These are phyloP conservation scores for Fusarium miscanthi DNA, from an alignment of 2,329 filamentous ascomycete genomes.

Conservation along the genomic window DNA sequence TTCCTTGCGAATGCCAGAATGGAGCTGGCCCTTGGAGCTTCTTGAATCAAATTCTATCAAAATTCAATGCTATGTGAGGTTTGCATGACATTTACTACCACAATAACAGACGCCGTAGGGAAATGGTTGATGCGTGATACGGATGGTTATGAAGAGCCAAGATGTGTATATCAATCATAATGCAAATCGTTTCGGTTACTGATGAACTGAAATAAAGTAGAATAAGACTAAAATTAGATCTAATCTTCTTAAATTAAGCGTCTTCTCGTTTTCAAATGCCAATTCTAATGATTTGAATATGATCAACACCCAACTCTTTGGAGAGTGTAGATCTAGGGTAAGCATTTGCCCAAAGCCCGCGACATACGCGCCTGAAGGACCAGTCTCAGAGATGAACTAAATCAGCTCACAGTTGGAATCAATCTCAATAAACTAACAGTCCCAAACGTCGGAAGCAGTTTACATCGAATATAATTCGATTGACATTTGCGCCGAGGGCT, in stretches of 20 bases:
- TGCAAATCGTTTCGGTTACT: no score
- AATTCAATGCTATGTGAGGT: accelerated
- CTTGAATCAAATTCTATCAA: accelerated
- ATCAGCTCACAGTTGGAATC: accelerated
- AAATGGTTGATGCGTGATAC: accelerated
- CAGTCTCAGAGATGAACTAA: accelerated
- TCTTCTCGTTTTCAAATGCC: accelerated
- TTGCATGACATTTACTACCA: background rate
- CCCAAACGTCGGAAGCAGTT: accelerated
- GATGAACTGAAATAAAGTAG: background rate
- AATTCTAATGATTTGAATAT: background rate
- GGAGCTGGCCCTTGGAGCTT: accelerated
- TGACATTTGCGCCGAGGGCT: background rate
- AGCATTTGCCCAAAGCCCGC: background rate
- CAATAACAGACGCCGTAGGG: accelerated
- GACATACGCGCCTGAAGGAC: no score
- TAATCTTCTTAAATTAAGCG: accelerated
- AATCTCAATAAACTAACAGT: accelerated
- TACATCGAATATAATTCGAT: background rate
- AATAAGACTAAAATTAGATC: accelerated
- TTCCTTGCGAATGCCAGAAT: background rate
- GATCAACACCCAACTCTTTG: no score
- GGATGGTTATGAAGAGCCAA: accelerated
- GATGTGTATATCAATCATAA: no score
- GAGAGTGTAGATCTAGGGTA: background rate